These are phyloP conservation scores for Claviceps lovelessii DNA, from an alignment of 2,329 filamentous ascomycete species.

Conservation along the genomic window DNA sequence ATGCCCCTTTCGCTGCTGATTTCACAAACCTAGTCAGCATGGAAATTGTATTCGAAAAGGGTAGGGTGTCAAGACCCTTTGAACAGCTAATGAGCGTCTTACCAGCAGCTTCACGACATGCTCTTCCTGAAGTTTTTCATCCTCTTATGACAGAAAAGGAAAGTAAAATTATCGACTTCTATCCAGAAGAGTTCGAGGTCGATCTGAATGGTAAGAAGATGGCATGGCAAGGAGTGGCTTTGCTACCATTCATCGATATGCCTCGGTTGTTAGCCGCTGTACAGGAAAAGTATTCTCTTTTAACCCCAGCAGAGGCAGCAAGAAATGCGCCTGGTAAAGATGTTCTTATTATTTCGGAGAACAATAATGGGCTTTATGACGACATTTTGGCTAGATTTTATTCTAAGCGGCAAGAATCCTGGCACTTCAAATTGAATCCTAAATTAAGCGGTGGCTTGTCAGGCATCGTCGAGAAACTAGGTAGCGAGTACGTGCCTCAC, in stretches of 20 bases:
- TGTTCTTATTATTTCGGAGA: slow-evolving; percentile 70
- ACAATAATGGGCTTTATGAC: slow-evolving; percentile 65
- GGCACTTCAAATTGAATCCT: slow-evolving; percentile 59
- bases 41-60: slow-evolving; percentile 69
- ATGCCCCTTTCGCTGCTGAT: slow-evolving; percentile 91
- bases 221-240: slow-evolving; percentile 88
- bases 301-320: slow-evolving; percentile 60
- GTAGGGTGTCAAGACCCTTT: slow-evolving; percentile 75
- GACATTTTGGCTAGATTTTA: slow-evolving; percentile 78
- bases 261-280: slow-evolving; percentile 70
- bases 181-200: slow-evolving; percentile 83
- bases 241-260: slow-evolving; percentile 94
- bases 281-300: slow-evolving; percentile 62
- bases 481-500: slow-evolving; percentile 64
- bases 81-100: slow-evolving; percentile 98
- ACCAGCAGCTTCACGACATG: slow-evolving; percentile 82
- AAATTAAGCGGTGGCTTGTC: slow-evolving; percentile 62
- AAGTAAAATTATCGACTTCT: slow-evolving; percentile 93
- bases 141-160: slow-evolving; percentile 76
- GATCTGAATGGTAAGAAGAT: slow-evolving; percentile 98
- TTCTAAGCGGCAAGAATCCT: slow-evolving; percentile 63
- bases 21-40: slow-evolving; percentile 74
- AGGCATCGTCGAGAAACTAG: slow-evolving; percentile 69
- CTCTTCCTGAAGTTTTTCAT: slow-evolving; percentile 78
- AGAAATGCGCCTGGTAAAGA: slow-evolving; percentile 73